phyloP scores from a whole-genome alignment of 352 stramenopile genomes.

The Phytophthora palmivora region DNA sequence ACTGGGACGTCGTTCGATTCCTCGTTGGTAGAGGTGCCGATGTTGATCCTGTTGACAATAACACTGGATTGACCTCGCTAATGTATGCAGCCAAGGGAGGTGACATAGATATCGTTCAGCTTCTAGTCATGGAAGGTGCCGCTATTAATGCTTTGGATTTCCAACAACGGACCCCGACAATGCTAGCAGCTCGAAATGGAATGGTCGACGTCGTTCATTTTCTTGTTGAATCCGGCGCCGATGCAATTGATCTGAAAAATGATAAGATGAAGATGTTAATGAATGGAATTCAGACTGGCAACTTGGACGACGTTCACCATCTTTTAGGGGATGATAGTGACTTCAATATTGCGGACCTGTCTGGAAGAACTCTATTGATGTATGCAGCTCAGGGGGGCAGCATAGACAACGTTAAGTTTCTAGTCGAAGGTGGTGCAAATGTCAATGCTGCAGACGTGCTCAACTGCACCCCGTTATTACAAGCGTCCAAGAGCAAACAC shows the following conservation, averaged over 20 bases:
- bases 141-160: neutral
- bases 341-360: too few species aligned
- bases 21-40: too few species aligned
- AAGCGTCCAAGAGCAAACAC: neutral
- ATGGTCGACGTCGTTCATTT: neutral
- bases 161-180: neutral
- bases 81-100: too few species aligned
- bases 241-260: neutral
- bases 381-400: neutral
- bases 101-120: too few species aligned
- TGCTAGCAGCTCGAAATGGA: neutral
- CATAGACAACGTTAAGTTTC: too few species aligned
- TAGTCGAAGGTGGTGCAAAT: neutral
- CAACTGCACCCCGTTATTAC: neutral
- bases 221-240: too few species aligned
- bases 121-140: too few species aligned
- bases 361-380: neutral
- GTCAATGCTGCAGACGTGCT: neutral
- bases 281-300: neutral
- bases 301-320: neutral
- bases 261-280: neutral
- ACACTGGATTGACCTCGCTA: too few species aligned
- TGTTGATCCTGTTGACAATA: too few species aligned
- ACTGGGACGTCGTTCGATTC: too few species aligned
- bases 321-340: too few species aligned